Evolutionary conservation across 2,329 filamentous ascomycete species (phyloP).

Genomic region (Cladosporium cucumerinum): DNA sequence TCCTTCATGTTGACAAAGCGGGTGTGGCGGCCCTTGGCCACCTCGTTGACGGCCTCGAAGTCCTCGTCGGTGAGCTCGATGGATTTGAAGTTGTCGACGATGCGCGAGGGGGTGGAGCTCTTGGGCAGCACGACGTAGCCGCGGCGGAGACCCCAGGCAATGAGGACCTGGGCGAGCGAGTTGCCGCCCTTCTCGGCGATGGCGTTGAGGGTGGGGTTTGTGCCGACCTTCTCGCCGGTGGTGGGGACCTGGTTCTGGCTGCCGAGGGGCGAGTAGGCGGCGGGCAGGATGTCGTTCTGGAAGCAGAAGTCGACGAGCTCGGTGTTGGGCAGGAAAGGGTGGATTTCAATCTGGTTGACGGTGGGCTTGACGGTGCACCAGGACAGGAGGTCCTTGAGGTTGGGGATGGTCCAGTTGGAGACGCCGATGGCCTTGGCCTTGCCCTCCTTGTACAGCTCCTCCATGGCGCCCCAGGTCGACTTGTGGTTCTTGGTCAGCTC

Average conservation of each 20-base stretch:
- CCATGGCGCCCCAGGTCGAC: slow-evolving; percentile 62
- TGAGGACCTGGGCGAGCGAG: slow-evolving; percentile 59
- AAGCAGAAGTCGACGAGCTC: slow-evolving; percentile 57
- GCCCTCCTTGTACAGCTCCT: slow-evolving; percentile 52
- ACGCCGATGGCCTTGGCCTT: slow-evolving; percentile 55
- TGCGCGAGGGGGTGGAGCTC: slow-evolving; percentile 63
- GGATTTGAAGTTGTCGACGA: slow-evolving; percentile 65
- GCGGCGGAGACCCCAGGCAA: slow-evolving; percentile 63
- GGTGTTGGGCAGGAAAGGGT: slow-evolving; percentile 60
- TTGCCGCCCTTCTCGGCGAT: slow-evolving; percentile 57
- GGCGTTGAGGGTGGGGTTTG: slow-evolving; percentile 57
- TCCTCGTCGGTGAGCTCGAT: slow-evolving; percentile 55
- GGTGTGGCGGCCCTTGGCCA: slow-evolving; percentile 63
- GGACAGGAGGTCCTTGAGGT: slow-evolving; percentile 43
- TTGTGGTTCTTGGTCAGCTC: slow-evolving; percentile 63
- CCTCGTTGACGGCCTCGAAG: slow-evolving; percentile 58
- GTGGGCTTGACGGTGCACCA: slow-evolving; percentile 42
- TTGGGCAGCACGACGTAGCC: slow-evolving; percentile 68
- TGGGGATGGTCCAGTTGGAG: slow-evolving; percentile 49
- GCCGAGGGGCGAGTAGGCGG: slow-evolving; percentile 58
- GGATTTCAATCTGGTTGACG: slow-evolving; percentile 51
- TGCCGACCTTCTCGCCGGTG: slow-evolving; percentile 63
- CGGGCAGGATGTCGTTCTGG: slow-evolving; percentile 54
- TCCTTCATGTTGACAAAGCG: slow-evolving; percentile 82
- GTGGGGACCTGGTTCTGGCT: slow-evolving; percentile 67